phyloP scores from a whole-genome alignment of 2,329 filamentous ascomycete genomes.

The Diaporthe citrichinensis region DNA sequence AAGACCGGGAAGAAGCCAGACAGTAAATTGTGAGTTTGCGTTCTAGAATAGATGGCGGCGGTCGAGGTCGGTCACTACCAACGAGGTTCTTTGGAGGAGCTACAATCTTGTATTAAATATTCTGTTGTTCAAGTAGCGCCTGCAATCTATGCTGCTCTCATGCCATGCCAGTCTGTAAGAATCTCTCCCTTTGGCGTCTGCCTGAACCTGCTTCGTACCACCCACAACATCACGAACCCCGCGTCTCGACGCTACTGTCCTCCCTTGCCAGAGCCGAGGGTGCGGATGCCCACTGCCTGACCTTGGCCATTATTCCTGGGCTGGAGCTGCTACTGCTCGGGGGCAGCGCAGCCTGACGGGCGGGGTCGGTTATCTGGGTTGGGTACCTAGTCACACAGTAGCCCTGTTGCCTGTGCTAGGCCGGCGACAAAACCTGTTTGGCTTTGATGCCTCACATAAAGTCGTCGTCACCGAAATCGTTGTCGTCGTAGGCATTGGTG shows the following conservation, averaged over 20 bases:
- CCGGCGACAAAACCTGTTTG: slow-evolving; percentile 5
- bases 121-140: slow-evolving; percentile 32
- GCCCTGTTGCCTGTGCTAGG: background rate
- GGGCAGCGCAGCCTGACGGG: background rate
- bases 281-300: slow-evolving; percentile 4
- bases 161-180: slow-evolving; percentile 9
- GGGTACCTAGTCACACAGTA: background rate
- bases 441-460: slow-evolving; percentile 39
- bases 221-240: background rate
- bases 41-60: background rate
- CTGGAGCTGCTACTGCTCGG: background rate
- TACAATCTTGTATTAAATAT: slow-evolving; percentile 24
- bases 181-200: background rate
- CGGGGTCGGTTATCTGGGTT: background rate
- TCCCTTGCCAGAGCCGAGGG: background rate
- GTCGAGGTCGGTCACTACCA: background rate
- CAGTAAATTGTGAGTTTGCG: slow-evolving; percentile 43
- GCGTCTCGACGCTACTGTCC: slow-evolving; percentile 4
- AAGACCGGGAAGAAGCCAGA: slow-evolving; percentile 56
- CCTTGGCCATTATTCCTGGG: background rate
- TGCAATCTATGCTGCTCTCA: slow-evolving; percentile 13
- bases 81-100: background rate
- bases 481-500: slow-evolving; percentile 81
- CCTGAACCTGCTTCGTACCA: slow-evolving; percentile 2
- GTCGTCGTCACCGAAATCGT: slow-evolving; percentile 80